Evolutionary conservation across 2,329 filamentous ascomycete genomes (phyloP), one percentile per base, ranked within the genome.

Genomic region (Waltergamsia citrina): DNA sequence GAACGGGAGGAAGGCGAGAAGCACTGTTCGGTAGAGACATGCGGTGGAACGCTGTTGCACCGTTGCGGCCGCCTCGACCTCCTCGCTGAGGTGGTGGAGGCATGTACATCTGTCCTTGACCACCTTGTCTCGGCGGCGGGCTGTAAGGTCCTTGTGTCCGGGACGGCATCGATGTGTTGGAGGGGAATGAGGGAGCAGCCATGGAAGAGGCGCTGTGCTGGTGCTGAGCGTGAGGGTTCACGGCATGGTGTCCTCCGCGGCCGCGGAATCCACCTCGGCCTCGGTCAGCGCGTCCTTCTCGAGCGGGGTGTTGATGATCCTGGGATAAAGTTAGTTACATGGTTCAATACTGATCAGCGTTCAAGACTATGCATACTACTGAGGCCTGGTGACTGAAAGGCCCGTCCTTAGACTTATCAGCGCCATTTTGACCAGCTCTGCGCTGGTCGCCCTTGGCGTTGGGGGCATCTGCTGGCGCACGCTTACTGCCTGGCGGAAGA

Each of bases 371-470:
- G 15, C 29, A n/a, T 21, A 32, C 29, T 21, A 10, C 17, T 20
- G n/a, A n/a, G n/a, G 45, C 48, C 34, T 52, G 43, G 14, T 52
- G 43, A 30, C 60, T 50, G 4, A 44, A 25, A 25, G 47, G 42
- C 6, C 48, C 37, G 17, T 65, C 56, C 46, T 66, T 72, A n/a
- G 48, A 38, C 44, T 63, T 60, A 22, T 68, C 65, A 20, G 46
- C 36, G 19, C 42, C 40, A 21, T 47, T 53, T 26, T 50, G 42
- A 2, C 59, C 43, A 5, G 56, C 38, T 52, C 71, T 75, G 39
- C 67, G 67, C 39, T 62, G 56, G 25, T 71, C 67, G 29, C 62
- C 25, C 69, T 67, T 29, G 25, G 52, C 38, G 21, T 44, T 48
- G 7, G 55, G 44, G 3, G 46, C 50, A 38, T 74, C 70, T 12